These are phyloP conservation scores for Angomonas ambiguus DNA, from an alignment of 208 protist genomes.

Conservation along the genomic window DNA sequence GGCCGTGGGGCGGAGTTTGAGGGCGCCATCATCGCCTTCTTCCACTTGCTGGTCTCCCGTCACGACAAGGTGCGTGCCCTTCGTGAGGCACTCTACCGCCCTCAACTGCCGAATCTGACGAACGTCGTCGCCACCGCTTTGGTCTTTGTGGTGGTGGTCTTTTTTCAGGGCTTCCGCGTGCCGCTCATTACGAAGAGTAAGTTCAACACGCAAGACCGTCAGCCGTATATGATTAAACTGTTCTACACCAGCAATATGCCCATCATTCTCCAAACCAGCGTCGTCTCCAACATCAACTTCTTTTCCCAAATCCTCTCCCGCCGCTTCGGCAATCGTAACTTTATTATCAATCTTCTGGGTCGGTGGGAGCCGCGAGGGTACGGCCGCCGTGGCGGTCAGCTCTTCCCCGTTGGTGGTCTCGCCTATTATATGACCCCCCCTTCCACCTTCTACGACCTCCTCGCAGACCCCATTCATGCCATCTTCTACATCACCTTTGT, in stretches of 20 bases:
- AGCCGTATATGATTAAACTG: constrained; percentile 99
- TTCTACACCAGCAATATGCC: constrained; percentile 99
- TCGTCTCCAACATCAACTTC: constrained; percentile 99
- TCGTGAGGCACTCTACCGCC: constrained; percentile 99
- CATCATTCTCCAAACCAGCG: constrained; percentile 99
- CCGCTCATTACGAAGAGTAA: constrained; percentile 92
- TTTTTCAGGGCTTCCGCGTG: constrained; percentile 99
- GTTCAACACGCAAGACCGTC: constrained; percentile 64
- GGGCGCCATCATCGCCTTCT: constrained; percentile 99
- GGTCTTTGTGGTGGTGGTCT: constrained; percentile 99
- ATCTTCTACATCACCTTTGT: constrained; percentile 98
- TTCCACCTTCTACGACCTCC: constrained; percentile 89
- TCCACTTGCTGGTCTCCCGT: constrained; percentile 97
- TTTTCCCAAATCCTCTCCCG: constrained; percentile 99
- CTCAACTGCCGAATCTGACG: constrained; percentile 99
- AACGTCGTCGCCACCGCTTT: constrained; percentile 99
- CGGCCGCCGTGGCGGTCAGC: constrained; percentile 50
- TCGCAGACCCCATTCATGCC: constrained; percentile 97
- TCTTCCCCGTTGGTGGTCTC: constrained; percentile 96
- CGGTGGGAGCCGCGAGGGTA: constrained; percentile 92
- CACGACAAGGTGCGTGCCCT: constrained; percentile 97
- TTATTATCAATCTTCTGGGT: constrained; percentile 98
- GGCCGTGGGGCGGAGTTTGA: constrained; percentile 98
- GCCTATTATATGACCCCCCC: constrained; percentile 99
- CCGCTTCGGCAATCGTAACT: constrained; percentile 95